phyloP scores from a whole-genome alignment of 2,329 filamentous ascomycete genomes.

The Ceratocystis alfenasii region DNA sequence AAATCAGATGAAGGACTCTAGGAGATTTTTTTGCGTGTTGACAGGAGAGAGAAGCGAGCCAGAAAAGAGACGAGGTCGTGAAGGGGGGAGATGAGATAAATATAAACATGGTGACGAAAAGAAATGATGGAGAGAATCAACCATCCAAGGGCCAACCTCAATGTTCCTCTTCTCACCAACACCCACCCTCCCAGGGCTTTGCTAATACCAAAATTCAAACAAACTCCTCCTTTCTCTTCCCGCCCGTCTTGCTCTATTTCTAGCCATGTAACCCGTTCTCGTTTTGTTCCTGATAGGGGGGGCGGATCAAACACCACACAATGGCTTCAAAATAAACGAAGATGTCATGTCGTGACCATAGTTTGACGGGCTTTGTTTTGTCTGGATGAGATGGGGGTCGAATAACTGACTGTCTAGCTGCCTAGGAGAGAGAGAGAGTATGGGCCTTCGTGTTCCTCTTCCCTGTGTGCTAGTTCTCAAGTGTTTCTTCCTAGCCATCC shows the following conservation, averaged over 20 bases:
- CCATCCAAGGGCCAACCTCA: not conserved
- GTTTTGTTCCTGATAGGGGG: not conserved
- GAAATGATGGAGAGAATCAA: not conserved
- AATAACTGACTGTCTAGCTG: too few species aligned
- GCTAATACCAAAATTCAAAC: not conserved
- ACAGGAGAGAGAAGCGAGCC: constrained; percentile 11
- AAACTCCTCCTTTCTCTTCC: not conserved
- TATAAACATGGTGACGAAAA: not conserved
- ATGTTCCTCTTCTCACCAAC: too few species aligned
- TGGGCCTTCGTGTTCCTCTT: not conserved
- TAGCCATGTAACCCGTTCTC: not conserved
- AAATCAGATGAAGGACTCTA: constrained; percentile 23
- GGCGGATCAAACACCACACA: constrained; percentile 2
- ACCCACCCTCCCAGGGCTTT: too few species aligned
- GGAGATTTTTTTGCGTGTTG: constrained; percentile 7
- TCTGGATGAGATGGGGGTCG: too few species aligned
- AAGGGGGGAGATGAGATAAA: not conserved
- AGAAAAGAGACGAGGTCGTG: not conserved
- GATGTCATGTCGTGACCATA: not conserved
- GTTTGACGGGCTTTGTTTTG: not conserved
- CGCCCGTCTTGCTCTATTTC: not conserved
- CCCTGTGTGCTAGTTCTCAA: not conserved
- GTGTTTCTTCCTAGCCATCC: not conserved
- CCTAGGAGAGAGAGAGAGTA: too few species aligned
- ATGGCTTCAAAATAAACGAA: constrained; percentile 4